Evolutionary conservation across 371 early-diverging fungal genomes (phyloP).

Genomic region (Dinochytrium kinnereticum): DNA sequence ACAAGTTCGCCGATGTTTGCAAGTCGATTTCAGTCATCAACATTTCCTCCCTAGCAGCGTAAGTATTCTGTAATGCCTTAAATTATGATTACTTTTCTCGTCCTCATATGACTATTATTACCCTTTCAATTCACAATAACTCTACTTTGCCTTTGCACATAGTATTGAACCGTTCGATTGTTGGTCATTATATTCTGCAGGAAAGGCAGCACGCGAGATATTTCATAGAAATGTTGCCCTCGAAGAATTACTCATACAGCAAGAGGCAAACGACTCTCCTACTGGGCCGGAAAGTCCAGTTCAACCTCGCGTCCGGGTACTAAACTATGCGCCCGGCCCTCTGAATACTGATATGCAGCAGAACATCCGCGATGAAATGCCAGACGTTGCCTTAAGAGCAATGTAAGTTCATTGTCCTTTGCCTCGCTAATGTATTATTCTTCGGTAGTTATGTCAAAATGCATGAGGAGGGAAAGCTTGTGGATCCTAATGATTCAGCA

Average conservation of each 20-base stretch:
- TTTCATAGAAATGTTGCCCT: conserved; percentile 68
- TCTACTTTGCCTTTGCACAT: neutral
- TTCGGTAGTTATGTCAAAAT: conserved; percentile 24
- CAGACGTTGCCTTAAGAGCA: conserved; percentile 68
- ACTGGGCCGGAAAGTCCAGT: neutral
- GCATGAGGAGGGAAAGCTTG: conserved; percentile 66
- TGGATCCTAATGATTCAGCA: conserved; percentile 75
- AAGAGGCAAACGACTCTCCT: conserved; percentile 22
- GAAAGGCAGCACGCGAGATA: conserved; percentile 91
- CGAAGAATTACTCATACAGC: conserved; percentile 58
- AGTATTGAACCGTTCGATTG: conserved; percentile 70
- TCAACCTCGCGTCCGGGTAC: conserved; percentile 54
- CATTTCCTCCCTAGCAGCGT: conserved; percentile 83
- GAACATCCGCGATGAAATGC: conserved; percentile 72
- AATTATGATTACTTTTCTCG: neutral
- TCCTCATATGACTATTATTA: neutral
- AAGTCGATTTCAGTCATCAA: conserved; percentile 66
- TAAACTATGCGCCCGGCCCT: conserved; percentile 94
- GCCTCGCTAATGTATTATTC: neutral
- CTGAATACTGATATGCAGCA: conserved; percentile 88
- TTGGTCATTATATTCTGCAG: conserved; percentile 85
- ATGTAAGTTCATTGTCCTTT: conserved; percentile 48
- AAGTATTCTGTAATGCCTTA: too few species aligned
- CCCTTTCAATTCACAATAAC: conserved; percentile 14
- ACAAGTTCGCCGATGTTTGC: conserved; percentile 25